Base-by-base conservation (phyloP, 1,139 yeast species). In the Zygosaccharomyces sapae region DNA sequence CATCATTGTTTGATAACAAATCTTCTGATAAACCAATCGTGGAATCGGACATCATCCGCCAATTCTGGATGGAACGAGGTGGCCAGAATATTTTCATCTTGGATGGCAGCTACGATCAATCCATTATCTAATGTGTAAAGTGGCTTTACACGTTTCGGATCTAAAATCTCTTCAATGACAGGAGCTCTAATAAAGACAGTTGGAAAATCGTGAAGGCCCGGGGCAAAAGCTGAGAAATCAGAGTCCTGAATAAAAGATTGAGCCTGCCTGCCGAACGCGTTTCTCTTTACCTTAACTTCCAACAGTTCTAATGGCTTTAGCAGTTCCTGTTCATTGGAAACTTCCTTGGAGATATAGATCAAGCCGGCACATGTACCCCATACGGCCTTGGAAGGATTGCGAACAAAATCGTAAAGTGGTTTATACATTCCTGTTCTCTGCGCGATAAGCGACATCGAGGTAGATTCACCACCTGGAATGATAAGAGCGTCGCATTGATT, bases 301-400 rank as follows among this genome's bases (percentile, higher is more conserved):
- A 86, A 67, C 0, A 86, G 88, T 1, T 88, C 86, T 40, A 86
- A 68, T 3, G 81, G 64, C 50, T 75, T 70, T 55, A 85, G 89
- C n/a, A 78, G 75, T 1, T 73, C 74, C 40, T 73, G 71, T 19
- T 83, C 85, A 59, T 77, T 79, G 9, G 70, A 62, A 29, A 85
- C 74, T 47, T 77, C 73, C 48, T 75, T 72, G 7, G 90, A 76
- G 37, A 86, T 69, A 55, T 86, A 74, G 49, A 86, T 86, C 55
- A 86, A 70, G 2, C 95, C 95, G 3, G 95, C 95, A 67, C 95
- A 86, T 1, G 95, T 86, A 0, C 95, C 95, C 95, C 95, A 86
- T 25, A 81, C 75, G 1, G 87, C 81, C 55, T 76, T 77, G 19
- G 68, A 68, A 16, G 72, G 68, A 44, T 74, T 49, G 33, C 53